These are phyloP conservation scores for Magnusiomyces ingens DNA, from an alignment of 1,139 yeast genomes.

Conservation along the genomic window DNA sequence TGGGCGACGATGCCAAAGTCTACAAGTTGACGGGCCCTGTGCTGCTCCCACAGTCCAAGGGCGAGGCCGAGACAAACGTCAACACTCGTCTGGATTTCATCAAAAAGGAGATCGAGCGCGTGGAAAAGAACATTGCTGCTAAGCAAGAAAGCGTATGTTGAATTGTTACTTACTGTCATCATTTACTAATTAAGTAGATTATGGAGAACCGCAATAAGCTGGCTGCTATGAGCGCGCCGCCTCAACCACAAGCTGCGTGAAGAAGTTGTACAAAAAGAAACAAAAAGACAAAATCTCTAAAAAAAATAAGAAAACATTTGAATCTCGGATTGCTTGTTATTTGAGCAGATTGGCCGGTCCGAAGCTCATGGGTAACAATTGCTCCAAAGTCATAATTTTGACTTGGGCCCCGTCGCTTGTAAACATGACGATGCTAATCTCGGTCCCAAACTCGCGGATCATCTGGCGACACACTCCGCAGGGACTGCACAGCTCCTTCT, in stretches of 20 bases:
- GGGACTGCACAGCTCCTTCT: conserved; percentile 56
- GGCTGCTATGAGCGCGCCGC: not conserved
- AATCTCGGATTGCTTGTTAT: not conserved
- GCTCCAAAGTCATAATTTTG: conserved; percentile 45
- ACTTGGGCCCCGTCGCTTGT: conserved; percentile 19
- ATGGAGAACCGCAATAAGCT: not conserved
- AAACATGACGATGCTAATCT: conserved; percentile 30
- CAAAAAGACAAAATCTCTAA: no score
- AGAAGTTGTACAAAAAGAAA: not conserved
- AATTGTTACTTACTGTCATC: not conserved
- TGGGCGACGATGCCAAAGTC: conserved; percentile 53
- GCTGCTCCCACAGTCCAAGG: conserved; percentile 76
- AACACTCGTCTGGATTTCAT: conserved; percentile 85
- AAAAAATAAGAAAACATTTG: not conserved
- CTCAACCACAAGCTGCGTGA: no score
- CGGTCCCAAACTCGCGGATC: conserved; percentile 57
- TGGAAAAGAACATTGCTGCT: not conserved
- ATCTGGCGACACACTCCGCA: conserved; percentile 94
- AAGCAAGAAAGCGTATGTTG: conserved; percentile 4
- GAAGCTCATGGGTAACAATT: conserved; percentile 70
- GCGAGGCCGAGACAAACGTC: conserved; percentile 78
- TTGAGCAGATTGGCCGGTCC: conserved; percentile 66
- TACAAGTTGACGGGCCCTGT: conserved; percentile 91
- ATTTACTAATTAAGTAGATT: not conserved
- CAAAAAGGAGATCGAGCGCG: conserved; percentile 51